phyloP scores from a whole-genome alignment of 495 filamentous ascomycete genomes.

The Podospora comata region DNA sequence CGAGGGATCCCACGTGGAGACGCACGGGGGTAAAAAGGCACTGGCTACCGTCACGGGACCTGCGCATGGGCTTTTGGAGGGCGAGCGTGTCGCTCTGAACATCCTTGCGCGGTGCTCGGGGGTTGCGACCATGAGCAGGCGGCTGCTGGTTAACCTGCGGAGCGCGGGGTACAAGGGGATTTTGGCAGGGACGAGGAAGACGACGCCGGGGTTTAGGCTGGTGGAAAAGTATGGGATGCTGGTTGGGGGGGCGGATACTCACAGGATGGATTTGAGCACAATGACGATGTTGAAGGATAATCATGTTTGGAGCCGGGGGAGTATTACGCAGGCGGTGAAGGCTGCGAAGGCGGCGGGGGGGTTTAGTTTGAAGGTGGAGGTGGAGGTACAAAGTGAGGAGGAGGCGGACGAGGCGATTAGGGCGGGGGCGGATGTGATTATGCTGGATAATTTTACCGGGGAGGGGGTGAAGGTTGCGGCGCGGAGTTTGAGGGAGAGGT shows the following conservation, averaged over 20 bases:
- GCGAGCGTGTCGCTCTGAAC: slow-evolving; percentile 91
- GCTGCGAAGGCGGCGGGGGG: slow-evolving; percentile 83
- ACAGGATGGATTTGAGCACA: slow-evolving; percentile 83
- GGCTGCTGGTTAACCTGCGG: slow-evolving; percentile 50
- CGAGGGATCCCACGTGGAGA: slow-evolving; percentile 66
- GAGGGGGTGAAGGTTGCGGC: slow-evolving; percentile 72
- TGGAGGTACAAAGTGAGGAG: slow-evolving; percentile 82
- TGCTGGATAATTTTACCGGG: slow-evolving; percentile 91
- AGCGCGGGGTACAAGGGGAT: slow-evolving; percentile 70
- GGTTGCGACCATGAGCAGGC: slow-evolving; percentile 68
- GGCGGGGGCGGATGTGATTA: slow-evolving; percentile 90
- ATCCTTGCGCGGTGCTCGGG: slow-evolving; percentile 88
- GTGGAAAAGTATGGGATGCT: slow-evolving; percentile 99
- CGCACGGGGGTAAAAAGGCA: slow-evolving; percentile 46
- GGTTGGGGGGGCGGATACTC: slow-evolving; percentile 84
- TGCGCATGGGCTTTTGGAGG: slow-evolving; percentile 79
- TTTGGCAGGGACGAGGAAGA: slow-evolving; percentile 95
- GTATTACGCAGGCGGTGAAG: slow-evolving; percentile 76
- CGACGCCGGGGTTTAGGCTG: slow-evolving; percentile 89
- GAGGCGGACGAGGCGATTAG: slow-evolving; percentile 87
- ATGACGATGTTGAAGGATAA: slow-evolving; percentile 99
- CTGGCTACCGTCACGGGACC: slow-evolving; percentile 84
- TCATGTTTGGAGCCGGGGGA: slow-evolving; percentile 84
- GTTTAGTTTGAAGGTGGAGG: slow-evolving; percentile 90
- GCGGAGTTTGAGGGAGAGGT: slow-evolving; percentile 67